These are phyloP conservation scores for Anthostomella pinea DNA, from an alignment of 2,329 filamentous ascomycete species.

Conservation along the genomic window DNA sequence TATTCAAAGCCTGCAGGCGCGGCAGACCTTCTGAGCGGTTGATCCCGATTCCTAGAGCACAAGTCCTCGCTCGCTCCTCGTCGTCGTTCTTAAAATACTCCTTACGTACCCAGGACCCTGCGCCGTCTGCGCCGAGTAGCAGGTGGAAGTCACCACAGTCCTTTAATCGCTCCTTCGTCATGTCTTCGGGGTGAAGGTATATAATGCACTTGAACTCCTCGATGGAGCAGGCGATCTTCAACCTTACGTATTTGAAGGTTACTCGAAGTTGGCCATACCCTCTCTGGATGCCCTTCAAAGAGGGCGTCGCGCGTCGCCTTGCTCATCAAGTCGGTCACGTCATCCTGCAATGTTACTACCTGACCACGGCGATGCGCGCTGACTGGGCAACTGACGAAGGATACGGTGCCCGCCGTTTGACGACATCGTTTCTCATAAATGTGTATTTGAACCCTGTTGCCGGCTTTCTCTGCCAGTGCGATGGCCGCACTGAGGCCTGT, in stretches of 20 bases:
- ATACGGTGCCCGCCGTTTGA: conserved; percentile 12
- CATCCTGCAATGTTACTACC: conserved; percentile 36
- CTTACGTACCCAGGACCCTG: conserved; percentile 35
- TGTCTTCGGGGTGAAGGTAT: conserved; percentile 31
- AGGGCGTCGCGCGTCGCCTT: conserved; percentile 28
- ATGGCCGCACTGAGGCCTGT: conserved; percentile 34
- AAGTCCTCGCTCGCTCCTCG: conserved; percentile 34
- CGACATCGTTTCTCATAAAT: conserved; percentile 36
- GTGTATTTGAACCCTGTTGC: conserved; percentile 32
- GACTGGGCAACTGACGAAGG: conserved; percentile 29
- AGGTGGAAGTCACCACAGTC: conserved; percentile 36
- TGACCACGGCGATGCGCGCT: conserved; percentile 33
- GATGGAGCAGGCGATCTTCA: conserved; percentile 35
- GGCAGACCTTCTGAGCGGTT: conserved; percentile 32
- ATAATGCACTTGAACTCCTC: conserved; percentile 31
- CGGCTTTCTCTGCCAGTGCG: conserved; percentile 33
- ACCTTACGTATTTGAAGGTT: conserved; percentile 39
- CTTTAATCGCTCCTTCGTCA: conserved; percentile 28
- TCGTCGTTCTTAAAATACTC: conserved; percentile 35
- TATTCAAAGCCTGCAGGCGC: conserved; percentile 35
- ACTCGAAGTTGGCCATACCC: conserved; percentile 35
- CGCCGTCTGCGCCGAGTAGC: conserved; percentile 35
- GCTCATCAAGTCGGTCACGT: conserved; percentile 31
- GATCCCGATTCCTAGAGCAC: conserved; percentile 35
- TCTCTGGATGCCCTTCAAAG: conserved; percentile 32